phyloP scores from a whole-genome alignment of 2,329 filamentous ascomycete genomes.

The Sarocladium kiliense region DNA sequence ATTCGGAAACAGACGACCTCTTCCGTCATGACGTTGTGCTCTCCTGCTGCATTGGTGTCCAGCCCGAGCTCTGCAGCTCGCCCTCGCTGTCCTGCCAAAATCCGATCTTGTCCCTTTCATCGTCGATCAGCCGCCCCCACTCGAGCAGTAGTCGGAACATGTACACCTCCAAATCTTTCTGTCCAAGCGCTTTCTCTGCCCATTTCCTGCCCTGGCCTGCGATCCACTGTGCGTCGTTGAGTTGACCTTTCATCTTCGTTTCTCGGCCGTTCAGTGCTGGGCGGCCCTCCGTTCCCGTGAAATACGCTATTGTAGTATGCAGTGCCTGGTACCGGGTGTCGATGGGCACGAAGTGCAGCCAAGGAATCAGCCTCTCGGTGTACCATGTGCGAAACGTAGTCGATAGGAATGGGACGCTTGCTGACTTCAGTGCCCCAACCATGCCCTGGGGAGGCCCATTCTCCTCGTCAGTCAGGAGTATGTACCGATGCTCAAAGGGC shows the following conservation, averaged over 20 bases:
- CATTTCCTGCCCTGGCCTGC: constrained; percentile 60
- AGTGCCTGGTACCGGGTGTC: constrained; percentile 69
- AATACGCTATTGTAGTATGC: constrained; percentile 71
- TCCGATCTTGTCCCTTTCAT: constrained; percentile 46
- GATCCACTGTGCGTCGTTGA: constrained; percentile 56
- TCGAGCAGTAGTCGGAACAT: constrained; percentile 73
- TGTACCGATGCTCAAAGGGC: constrained; percentile 62
- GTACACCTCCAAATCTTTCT: constrained; percentile 76
- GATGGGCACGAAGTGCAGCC: constrained; percentile 76
- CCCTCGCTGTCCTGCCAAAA: constrained; percentile 23
- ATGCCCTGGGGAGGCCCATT: constrained; percentile 57
- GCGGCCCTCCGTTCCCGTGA: constrained; percentile 49
- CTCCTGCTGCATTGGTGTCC: constrained; percentile 17
- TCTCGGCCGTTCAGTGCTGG: constrained; percentile 38
- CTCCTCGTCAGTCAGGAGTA: constrained; percentile 68
- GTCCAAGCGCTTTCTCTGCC: constrained; percentile 57
- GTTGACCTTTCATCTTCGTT: constrained; percentile 41
- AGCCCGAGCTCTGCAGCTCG: constrained; percentile 22
- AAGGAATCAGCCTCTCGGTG: constrained; percentile 66
- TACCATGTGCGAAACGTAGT: constrained; percentile 77
- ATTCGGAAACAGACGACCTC: not conserved
- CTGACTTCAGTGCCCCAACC: constrained; percentile 59
- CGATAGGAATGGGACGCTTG: constrained; percentile 63
- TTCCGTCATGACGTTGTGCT: constrained; percentile 5
- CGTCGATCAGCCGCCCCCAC: constrained; percentile 67